Evolutionary conservation across 345 rosid species (phyloP).

Genomic region (Populus deltoides): DNA sequence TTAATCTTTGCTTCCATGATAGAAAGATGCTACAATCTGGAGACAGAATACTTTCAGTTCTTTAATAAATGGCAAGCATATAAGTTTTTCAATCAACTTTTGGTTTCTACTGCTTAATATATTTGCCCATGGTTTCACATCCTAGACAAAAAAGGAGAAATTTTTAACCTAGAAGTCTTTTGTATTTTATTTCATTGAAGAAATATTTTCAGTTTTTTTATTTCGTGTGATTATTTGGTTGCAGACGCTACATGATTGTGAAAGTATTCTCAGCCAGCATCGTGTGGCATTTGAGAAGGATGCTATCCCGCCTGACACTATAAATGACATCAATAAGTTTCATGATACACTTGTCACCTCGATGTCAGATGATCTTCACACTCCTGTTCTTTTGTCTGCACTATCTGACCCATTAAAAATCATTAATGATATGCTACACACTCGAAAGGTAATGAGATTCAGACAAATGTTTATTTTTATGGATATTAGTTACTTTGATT

Average conservation of each 20-base stretch:
- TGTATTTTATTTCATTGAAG: background rate
- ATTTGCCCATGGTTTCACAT: background rate
- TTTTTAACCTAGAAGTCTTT: background rate
- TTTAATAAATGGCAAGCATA: background rate
- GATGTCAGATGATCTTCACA: slow-evolving; percentile 93
- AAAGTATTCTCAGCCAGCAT: slow-evolving; percentile 51
- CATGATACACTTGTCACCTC: slow-evolving; percentile 53
- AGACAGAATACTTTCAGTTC: background rate
- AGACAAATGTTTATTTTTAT: background rate
- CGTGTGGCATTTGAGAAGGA: slow-evolving; percentile 26
- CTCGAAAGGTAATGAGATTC: slow-evolving; percentile 59
- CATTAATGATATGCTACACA: slow-evolving; percentile 78
- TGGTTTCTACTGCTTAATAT: background rate
- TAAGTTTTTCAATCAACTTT: background rate
- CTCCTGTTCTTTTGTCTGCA: slow-evolving; percentile 76
- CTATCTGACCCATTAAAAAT: slow-evolving; percentile 80
- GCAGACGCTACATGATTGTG: slow-evolving; percentile 82
- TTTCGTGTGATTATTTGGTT: slow-evolving; percentile 17
- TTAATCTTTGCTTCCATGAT: background rate
- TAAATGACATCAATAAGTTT: slow-evolving; percentile 46
- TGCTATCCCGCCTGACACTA: slow-evolving; percentile 48
- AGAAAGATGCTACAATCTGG: background rate
- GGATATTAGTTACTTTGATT: background rate
- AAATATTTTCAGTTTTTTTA: slow-evolving; percentile 7
- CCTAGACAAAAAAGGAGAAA: background rate